Base-by-base conservation (phyloP, 805 yeast genomes). In the Kluyveromyces siamensis region DNA sequence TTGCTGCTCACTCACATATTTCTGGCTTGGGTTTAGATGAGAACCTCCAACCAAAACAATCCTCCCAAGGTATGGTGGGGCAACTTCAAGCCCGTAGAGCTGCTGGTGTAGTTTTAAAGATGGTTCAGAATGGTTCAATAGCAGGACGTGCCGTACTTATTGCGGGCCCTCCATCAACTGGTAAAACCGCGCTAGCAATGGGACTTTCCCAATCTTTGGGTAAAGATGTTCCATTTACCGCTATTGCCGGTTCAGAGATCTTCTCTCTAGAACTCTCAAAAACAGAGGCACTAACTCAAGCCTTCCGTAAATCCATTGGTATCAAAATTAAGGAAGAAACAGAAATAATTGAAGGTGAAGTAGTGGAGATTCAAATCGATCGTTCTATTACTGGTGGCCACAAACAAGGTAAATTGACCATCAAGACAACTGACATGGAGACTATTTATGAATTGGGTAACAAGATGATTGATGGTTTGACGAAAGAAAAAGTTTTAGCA, bases 151-250 rank as follows among this genome's bases (percentile, higher is more conserved):
- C 98, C 1, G 93, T 90, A 18, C 71, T 93, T 53, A 76, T 93
- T 52, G 98, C 99, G 0, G 99, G 99, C 39, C 98, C 98, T 10
- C 99, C 99, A 27, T 87, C 96, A 13, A 93, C 99, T 0, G 99
- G 99, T 68, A 93, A 93, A 68, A 93, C 99, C 2, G 99, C 99
- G 37, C 79, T 93, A 59, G 99, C 99, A 13, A 85, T 89, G 84
- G 99, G 97, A 16, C 74, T 85, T 39, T 76, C 89, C 2, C 90
- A 84, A 63, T 81, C 79, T 46, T 72, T 85, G 56, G 83, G 83
- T 9, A 63, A 61, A 33, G 75, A 69, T 53, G 97, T 93, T 50
- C 99, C 99, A 38, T 93, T 93, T 68, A 91, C 97, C 39, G 88
- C 95, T 9, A 77, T 93, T 66, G 91, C 96, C 9, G 99, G 96